These are phyloP conservation scores for Barnettozyma hawaiiensis DNA, from an alignment of 1,139 yeast species.

Conservation along the genomic window DNA sequence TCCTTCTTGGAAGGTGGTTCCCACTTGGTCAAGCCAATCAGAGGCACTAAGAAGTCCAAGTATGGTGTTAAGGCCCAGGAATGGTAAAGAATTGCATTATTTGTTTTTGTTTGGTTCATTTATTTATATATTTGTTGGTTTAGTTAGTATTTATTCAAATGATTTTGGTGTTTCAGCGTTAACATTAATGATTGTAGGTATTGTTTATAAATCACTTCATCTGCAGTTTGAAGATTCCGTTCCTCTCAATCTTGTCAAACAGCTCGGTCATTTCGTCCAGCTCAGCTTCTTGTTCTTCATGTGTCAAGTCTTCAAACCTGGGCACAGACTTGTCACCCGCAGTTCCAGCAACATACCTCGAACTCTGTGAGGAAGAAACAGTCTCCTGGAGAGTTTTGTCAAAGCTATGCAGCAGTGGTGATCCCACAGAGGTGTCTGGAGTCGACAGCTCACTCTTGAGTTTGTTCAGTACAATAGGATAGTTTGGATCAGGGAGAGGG, in stretches of 20 bases:
- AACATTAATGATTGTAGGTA: background rate
- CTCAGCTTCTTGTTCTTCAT: slow-evolving; percentile 49
- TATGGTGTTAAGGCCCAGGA: slow-evolving; percentile 72
- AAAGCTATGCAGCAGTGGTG: background rate
- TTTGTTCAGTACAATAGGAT: slow-evolving; percentile 11
- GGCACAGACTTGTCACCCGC: slow-evolving; percentile 8
- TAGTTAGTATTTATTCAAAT: slow-evolving; percentile 8
- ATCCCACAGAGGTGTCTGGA: background rate
- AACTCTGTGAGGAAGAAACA: background rate
- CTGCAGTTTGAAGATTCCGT: slow-evolving; percentile 41
- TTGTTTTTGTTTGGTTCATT: background rate
- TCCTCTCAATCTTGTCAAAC: slow-evolving; percentile 45
- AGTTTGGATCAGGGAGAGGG: slow-evolving; percentile 15
- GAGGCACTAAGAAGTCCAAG: slow-evolving; percentile 63
- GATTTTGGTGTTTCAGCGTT: slow-evolving; percentile 8
- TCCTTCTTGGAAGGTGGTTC: slow-evolving; percentile 91
- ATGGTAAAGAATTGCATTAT: slow-evolving; percentile 47
- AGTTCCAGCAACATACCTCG: background rate
- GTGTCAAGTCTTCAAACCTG: slow-evolving; percentile 34
- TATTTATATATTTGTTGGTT: background rate
- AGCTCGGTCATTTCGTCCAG: slow-evolving; percentile 46
- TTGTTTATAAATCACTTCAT: slow-evolving; percentile 19
- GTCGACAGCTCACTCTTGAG: slow-evolving; percentile 8
- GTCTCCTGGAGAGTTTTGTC: background rate
- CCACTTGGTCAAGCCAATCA: slow-evolving; percentile 56